These are phyloP conservation scores for Trypanosoma vivax DNA, from an alignment of 208 protist genomes.

Conservation along the genomic window DNA sequence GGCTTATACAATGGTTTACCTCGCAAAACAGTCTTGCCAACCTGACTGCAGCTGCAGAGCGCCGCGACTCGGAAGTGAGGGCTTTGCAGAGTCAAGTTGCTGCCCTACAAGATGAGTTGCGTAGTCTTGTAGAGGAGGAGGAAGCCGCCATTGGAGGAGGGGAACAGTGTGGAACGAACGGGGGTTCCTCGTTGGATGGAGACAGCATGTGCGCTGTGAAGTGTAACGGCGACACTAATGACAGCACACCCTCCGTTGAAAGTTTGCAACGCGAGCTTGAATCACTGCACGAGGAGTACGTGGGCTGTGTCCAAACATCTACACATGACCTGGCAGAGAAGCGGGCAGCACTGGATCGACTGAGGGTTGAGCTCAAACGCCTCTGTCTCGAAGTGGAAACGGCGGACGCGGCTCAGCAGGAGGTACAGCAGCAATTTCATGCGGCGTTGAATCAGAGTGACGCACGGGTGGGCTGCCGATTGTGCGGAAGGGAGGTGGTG, in stretches of 20 bases:
- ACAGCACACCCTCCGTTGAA: neutral
- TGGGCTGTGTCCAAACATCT: conserved; percentile 1
- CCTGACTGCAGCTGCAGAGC: neutral
- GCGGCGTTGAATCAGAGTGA: conserved; percentile 23
- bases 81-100: conserved; percentile 16
- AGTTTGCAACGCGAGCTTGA: neutral
- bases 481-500: conserved; percentile 11
- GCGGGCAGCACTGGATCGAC: conserved; percentile 8
- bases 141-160: conserved; percentile 4
- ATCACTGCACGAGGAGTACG: conserved; percentile 3
- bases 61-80: conserved; percentile 10
- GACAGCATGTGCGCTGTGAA: neutral
- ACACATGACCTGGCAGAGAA: neutral
- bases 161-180: neutral
- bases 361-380: conserved; percentile 21
- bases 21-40: conserved; percentile 1
- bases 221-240: neutral
- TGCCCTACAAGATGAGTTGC: conserved; percentile 11
- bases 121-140: conserved; percentile 16
- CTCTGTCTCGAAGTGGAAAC: conserved; percentile 38
- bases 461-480: conserved; percentile 8
- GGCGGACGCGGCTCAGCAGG: conserved; percentile 35
- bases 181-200: neutral
- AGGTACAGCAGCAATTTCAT: conserved; percentile 23
- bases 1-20: conserved; percentile 2